Evolutionary conservation across 169 alveolate species (phyloP).

Genomic region (Pseudocohnilembus persalinus): DNA sequence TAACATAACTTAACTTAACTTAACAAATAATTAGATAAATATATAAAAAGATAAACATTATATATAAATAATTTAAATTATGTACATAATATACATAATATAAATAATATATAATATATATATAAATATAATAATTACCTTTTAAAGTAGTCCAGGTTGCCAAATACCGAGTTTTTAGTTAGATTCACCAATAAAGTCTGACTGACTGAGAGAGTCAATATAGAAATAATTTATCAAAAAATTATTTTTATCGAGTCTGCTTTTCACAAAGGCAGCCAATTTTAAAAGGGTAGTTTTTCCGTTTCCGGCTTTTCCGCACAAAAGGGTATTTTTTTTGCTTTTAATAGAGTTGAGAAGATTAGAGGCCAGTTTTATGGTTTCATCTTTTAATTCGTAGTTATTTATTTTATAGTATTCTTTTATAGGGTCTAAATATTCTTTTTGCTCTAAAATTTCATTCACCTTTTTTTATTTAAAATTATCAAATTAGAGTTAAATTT

Average conservation of each 20-base stretch:
- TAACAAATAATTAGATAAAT: no score
- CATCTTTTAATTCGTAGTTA: not conserved
- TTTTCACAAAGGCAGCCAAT: not conserved
- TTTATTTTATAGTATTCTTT: not conserved
- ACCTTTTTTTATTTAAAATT: not conserved
- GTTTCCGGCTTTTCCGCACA: not conserved
- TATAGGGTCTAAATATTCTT: not conserved
- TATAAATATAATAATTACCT: not conserved
- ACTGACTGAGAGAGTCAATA: not conserved
- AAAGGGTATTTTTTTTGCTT: not conserved
- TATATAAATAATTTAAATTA: no score
- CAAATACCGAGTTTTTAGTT: not conserved
- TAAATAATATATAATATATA: no score
- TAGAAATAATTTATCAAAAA: not conserved
- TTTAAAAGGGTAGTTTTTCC: not conserved
- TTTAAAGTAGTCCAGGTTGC: not conserved
- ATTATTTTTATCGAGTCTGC: not conserved
- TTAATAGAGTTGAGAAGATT: not conserved
- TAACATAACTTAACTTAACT: no score
- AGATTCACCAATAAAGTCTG: not conserved
- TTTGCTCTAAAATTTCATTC: not conserved
- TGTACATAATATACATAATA: no score
- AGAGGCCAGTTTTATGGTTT: not conserved
- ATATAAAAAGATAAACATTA: no score
- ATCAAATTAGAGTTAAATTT: not conserved